These are phyloP conservation scores for Paecilomyces variotii DNA, from an alignment of 2,329 filamentous ascomycete species.

Conservation along the genomic window DNA sequence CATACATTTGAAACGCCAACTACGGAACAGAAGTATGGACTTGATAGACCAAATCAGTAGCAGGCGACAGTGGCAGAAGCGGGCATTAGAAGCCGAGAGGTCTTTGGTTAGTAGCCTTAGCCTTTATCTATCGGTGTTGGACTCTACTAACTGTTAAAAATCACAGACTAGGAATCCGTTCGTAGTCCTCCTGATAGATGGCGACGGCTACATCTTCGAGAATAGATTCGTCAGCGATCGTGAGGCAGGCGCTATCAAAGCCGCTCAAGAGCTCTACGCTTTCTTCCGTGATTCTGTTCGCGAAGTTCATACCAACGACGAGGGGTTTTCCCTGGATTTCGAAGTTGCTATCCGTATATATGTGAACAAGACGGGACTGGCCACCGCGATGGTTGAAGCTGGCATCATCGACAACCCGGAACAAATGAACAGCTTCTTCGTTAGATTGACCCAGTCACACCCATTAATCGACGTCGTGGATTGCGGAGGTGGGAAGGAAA, in stretches of 20 bases:
- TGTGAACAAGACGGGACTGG: constrained; percentile 42
- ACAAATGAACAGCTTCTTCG: constrained; percentile 12
- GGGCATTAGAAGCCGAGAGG: background rate
- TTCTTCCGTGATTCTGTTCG: background rate
- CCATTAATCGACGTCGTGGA: constrained; percentile 51
- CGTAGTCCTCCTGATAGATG: constrained; percentile 51
- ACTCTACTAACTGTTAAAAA: background rate
- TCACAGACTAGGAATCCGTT: constrained; percentile 39
- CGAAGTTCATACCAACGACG: constrained; percentile 22
- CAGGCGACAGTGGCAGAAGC: background rate
- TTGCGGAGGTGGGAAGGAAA: constrained; percentile 49
- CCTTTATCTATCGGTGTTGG: background rate
- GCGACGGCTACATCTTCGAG: constrained; percentile 47
- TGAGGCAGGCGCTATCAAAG: constrained; percentile 38
- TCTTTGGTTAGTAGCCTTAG: background rate
- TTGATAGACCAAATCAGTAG: background rate
- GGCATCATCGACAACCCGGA: constrained; percentile 24
- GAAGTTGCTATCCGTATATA: constrained; percentile 45
- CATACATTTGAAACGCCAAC: background rate
- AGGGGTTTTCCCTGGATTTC: constrained; percentile 17
- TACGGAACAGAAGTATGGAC: background rate
- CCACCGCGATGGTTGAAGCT: constrained; percentile 37
- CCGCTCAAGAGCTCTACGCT: background rate
- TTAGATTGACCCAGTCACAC: constrained; percentile 22
- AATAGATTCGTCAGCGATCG: constrained; percentile 36